phyloP scores from a whole-genome alignment of 2,329 filamentous ascomycete genomes.

The Aspergillus pseudoglaucus region DNA sequence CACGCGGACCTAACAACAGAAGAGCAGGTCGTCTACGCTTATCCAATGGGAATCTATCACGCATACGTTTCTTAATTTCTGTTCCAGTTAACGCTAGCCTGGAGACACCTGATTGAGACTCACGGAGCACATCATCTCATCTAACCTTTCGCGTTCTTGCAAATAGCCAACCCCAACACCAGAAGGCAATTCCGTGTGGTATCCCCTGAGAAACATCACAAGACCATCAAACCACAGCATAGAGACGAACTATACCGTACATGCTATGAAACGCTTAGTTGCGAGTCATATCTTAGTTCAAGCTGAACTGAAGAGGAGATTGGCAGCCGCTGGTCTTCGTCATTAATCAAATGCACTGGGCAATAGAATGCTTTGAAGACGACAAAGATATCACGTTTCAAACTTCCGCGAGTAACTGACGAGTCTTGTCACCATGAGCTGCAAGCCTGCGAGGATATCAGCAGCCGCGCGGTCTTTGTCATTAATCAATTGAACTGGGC shows the following conservation, averaged over 20 bases:
- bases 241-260: background rate
- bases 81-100: background rate
- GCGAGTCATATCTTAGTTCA: background rate
- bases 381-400: background rate
- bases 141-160: background rate
- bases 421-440: background rate
- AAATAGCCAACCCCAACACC: background rate
- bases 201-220: too few species aligned
- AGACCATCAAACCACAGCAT: background rate
- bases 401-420: background rate
- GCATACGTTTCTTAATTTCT: background rate
- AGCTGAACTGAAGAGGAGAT: background rate
- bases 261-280: background rate
- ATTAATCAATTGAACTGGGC: background rate
- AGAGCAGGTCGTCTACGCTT: background rate
- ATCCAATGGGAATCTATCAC: background rate
- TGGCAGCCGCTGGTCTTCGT: background rate
- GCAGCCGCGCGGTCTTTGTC: background rate
- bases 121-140: background rate
- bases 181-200: too few species aligned
- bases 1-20: background rate
- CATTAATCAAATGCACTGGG: background rate
- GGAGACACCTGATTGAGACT: background rate
- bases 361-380: background rate
- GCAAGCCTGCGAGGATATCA: background rate